Evolutionary conservation across 2,329 filamentous ascomycete genomes (phyloP).

Genomic region (Pseudogymnoascus sp.): DNA sequence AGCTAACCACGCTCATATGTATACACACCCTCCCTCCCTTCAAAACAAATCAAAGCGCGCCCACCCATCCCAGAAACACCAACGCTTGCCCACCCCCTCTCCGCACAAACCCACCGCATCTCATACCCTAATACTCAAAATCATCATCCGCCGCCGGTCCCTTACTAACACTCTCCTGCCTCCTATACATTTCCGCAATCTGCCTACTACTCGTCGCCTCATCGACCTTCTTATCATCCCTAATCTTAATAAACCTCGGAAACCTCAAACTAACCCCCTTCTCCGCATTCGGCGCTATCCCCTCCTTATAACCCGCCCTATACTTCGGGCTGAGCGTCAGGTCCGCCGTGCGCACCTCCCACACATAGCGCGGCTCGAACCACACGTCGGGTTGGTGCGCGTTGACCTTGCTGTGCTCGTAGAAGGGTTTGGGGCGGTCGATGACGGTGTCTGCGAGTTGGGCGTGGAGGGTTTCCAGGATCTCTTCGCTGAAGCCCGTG

Average conservation of each 20-base stretch:
- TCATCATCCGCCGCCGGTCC: conserved; percentile 86
- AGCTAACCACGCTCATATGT: background rate
- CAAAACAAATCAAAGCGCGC: background rate
- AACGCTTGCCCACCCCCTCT: background rate
- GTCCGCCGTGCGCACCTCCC: conserved; percentile 97
- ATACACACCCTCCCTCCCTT: background rate
- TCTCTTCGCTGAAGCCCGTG: conserved; percentile 90
- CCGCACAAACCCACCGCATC: background rate
- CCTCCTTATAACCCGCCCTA: conserved; percentile 77
- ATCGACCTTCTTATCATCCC: conserved; percentile 94
- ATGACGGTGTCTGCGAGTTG: conserved; percentile 71
- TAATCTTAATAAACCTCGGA: conserved; percentile 80
- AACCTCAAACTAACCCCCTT: conserved; percentile 84
- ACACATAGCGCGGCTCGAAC: conserved; percentile 91
- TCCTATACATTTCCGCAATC: conserved; percentile 94
- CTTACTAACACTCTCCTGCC: conserved; percentile 84
- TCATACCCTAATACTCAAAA: conserved; percentile 70
- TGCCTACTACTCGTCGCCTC: conserved; percentile 76
- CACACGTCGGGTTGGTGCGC: conserved; percentile 97
- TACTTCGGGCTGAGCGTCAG: conserved; percentile 87
- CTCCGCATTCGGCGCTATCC: conserved; percentile 60
- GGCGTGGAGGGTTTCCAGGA: conserved; percentile 77
- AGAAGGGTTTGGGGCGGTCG: conserved; percentile 88
- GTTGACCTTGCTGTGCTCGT: conserved; percentile 70
- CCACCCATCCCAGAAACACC: background rate